These are phyloP conservation scores for Leersia perrieri DNA, from an alignment of 176 grass and related monocot genomes.

Conservation along the genomic window DNA sequence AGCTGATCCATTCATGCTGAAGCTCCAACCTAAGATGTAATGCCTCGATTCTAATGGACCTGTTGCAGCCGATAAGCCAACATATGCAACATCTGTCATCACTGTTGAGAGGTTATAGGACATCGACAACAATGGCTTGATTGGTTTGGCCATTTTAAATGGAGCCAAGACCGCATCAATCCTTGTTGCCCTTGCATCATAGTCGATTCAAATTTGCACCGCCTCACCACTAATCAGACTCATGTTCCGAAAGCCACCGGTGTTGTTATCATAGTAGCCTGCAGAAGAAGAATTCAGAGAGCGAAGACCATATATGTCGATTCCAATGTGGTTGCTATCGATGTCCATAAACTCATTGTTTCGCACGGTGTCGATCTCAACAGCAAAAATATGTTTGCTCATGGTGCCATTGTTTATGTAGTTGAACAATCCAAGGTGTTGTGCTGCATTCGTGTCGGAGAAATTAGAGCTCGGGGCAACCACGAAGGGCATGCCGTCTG, in stretches of 20 bases:
- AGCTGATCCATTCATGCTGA: neutral
- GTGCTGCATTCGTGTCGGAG: no score
- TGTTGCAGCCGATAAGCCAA: neutral
- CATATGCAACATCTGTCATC: no score
- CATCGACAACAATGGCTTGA: neutral
- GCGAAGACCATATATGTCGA: neutral
- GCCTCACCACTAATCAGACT: neutral
- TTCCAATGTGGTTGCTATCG: neutral
- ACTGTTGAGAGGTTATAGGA: neutral
- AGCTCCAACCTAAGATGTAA: neutral
- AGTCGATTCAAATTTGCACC: conserved; percentile 10
- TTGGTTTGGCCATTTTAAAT: neutral
- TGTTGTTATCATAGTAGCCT: neutral
- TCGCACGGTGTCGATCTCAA: conserved; percentile 11
- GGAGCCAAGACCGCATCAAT: conserved; percentile 16
- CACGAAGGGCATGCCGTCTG: no score
- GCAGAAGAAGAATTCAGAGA: neutral
- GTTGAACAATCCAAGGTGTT: neutral
- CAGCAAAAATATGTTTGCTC: conserved; percentile 9
- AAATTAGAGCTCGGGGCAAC: no score
- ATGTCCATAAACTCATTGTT: neutral
- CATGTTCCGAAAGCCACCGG: neutral
- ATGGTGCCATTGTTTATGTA: neutral
- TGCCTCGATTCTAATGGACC: no score
- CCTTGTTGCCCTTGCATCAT: neutral